Base-by-base conservation (phyloP, 176 grass and related monocot species). In the Canna indica region DNA sequence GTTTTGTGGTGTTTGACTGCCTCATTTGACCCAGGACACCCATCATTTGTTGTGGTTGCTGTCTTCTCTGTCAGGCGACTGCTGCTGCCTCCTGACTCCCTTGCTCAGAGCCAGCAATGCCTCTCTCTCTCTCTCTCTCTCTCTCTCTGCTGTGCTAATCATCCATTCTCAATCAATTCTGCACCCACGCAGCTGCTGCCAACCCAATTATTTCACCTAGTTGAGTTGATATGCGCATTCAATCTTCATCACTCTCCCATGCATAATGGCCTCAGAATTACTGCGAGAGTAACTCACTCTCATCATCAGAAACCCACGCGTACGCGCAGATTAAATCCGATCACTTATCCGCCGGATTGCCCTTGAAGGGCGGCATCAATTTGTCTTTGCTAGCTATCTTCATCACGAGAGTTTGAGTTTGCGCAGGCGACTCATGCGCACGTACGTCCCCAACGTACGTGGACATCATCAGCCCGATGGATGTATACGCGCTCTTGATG, bases 11-110 rank as follows among this genome's bases (percentile, higher is more conserved):
- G 2, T 77, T 77, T 67, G 81, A 73, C 57, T 53, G 67, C 1
- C 30, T 34, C 14, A 27, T 78, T 78, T 83, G 75, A 83, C 75
- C 9, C 27, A 76, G 56, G 61, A 83, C 61, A 78, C 59, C 46
- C 71, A 83, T 83, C 46, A 83, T 78, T 78, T 74, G 69, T 34
- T 73, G 48, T 35, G 67, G 75, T 36, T 76, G 80, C 56, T 33
- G 38, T 32, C 47, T 59, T 54, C 36, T 48, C 62, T 33, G 70
- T 39, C 42, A 46, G 31, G 41, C 50, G 36, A 47, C 32, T 8
- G n/a, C 69, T 59, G 73, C 72, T 28, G 14, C 59, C 42, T 32
- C 67, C 73, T 45, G 56, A 52, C 27, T 57, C 34, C 39, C 1
- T n/a, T 60, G 47, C 25, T 63, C 73, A 76, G 73, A 48, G 35